Conservation (phyloP, 2,329 filamentous ascomycete genomes). For the Sclerotinia trifoliorum region DNA sequence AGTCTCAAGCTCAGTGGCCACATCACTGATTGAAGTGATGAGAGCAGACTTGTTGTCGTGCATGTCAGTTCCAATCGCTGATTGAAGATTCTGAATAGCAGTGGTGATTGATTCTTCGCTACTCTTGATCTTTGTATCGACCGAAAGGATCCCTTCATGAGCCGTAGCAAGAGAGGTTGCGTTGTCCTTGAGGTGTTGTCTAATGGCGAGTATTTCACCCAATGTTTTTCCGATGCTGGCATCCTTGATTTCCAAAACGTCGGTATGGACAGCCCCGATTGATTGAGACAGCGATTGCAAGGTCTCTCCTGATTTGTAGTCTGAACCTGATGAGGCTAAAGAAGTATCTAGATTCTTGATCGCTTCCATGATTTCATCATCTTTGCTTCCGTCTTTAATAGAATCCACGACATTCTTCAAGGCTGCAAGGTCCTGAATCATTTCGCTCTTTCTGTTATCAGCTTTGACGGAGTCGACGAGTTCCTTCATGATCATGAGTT, state of each 20-base stretch:
- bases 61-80: constrained; percentile 21
- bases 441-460: constrained; percentile 2
- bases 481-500: constrained; percentile 1
- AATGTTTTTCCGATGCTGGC: constrained; percentile 14
- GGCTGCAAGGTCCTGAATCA: not conserved
- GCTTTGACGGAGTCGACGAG: constrained; percentile 2
- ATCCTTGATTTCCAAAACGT: constrained; percentile 15
- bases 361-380: constrained; percentile 19
- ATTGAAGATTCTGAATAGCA: constrained; percentile 23
- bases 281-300: constrained; percentile 5
- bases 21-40: constrained; percentile 22
- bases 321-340: not conserved
- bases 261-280: constrained; percentile 10
- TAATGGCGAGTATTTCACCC: constrained; percentile 2
- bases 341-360: constrained; percentile 13
- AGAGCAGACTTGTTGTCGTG: constrained; percentile 19
- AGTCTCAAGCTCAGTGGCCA: constrained; percentile 23
- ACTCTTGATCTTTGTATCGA: constrained; percentile 24
- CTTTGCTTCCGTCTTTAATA: constrained; percentile 13
- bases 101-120: constrained; percentile 24
- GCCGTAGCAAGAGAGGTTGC: constrained; percentile 21
- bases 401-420: constrained; percentile 8
- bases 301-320: not conserved
- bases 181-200: constrained; percentile 18
- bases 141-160: constrained; percentile 22